Base-by-base conservation (phyloP, 768 basidiomycete genomes). In the Russula compacta region DNA sequence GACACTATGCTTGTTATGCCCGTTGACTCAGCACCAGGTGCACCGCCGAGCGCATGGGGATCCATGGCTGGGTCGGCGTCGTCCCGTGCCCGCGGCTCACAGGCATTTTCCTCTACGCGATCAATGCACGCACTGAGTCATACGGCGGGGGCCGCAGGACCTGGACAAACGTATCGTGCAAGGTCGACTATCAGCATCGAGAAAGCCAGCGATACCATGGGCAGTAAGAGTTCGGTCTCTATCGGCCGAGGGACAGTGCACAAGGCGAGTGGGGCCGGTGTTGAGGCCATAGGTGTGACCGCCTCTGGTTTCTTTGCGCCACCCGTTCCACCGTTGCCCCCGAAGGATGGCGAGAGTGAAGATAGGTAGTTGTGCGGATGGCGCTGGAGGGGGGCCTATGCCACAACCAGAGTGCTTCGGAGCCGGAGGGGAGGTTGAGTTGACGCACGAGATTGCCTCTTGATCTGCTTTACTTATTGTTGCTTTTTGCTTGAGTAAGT, bases 1-100 rank as follows among this genome's bases (percentile, higher is more conserved):
- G 87, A 89, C 68, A 83, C 78, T 39, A 84, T 87, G 81, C 78
- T 86, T 47, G 83, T 85, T 15, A 86, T 86, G 85, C 83, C 84
- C 4, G 77, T 86, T 56, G 86, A 82, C 1, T 82, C 82, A 24
- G 69, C 58, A 29, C 39, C 40, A 6, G 56, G 62, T 50, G 53
- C 50, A 14, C 74, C 77, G 9, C 77, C 77, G 14, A 77, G 72
- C 66, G 73, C 77, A 12, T 77, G 75, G 76, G 66, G 47, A 46
- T 58, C 58, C 59, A 67, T 46, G 49, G 53, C 47, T 24, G 69
- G 69, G 24, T 61, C 77, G 79, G n/a, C 74, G 75, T 58, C 75
- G 77, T 60, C 77, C 71, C 55, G 68, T 70, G n/a, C 65, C 47
- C 68, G 63, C 29, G 62, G 56, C 12, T 44, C 46, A 36, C 53